Evolutionary conservation across 352 stramenopile species (phyloP), one percentile per base, ranked within the genome.

Genomic region (Globisporangium rhizosaccharum): DNA sequence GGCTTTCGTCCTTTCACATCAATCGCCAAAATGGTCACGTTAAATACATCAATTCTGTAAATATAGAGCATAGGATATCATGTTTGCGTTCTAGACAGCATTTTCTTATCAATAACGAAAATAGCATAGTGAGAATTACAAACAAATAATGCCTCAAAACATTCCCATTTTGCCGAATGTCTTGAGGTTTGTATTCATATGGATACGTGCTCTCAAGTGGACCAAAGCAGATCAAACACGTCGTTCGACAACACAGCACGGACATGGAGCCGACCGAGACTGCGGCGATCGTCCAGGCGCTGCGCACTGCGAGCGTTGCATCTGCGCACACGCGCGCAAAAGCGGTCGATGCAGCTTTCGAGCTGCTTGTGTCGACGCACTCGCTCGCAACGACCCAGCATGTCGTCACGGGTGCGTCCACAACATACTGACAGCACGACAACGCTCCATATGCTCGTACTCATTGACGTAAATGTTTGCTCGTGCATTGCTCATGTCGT

Each of bases 381-480:
- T 66, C 61, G 23, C 61, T 66, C 49, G 48, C 61, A 15, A 30
- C 18, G 9, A 48, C 61, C 20, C 61, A 66, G 48, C 54, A 33
- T 25, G 37, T 62, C 33, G 44, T 59, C 23, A 36, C 25, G 7
- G 61, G 61, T 66, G 26, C 49, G 54, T 56, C 39, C 0, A n/a
- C 41, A 11, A 9, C 15, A 20, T 18, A 46, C 30, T 36, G 39
- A 14, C 11, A 45, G 12, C 12, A 45, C 39, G 39, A 45, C 39
- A 23, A 23, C 23, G 23, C 23, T 23, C 23, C 23, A 23, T 23
- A 28, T 11, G 18, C n/a, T 9, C n/a, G 5, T 49, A 17, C n/a
- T 30, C 44, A 14, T 3, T 49, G 18, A 28, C 44, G 17, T 28
- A 23, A 3, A 53, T 53, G n/a, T 17, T 17, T 46, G 30, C 28